Evolutionary conservation across 345 rosid genomes (phyloP), one percentile per base, ranked within the genome.

Genomic region (Stellera chamaejasme): DNA sequence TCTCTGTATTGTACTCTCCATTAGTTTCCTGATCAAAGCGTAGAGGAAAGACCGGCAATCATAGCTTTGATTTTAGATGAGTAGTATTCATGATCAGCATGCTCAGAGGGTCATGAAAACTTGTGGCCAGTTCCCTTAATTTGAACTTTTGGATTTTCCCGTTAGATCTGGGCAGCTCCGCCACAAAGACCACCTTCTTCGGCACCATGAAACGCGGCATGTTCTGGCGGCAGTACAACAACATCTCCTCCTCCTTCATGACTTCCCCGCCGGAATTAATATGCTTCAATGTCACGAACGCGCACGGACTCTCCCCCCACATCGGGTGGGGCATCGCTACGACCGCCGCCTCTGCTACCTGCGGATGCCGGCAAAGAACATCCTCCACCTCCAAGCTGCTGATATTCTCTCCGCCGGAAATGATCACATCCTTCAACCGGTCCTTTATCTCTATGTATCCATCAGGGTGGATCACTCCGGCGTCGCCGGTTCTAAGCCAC

Each of bases 371-470:
- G 62, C 75, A 82, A 10, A 85, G 69, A 25, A 76, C 66, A 5
- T 43, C 57, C 65, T 85, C 93, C 27, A 82, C 48, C 44, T 85
- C 85, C 0, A 80, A 65, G 27, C 82, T 78, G 67, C 85, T 82
- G 5, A 85, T 80, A 61, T 82, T 85, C 59, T 85, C 88, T 0
- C 88, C 93, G 6, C 88, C 87, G 0, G 87, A 81, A 16, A 83
- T 80, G 28, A 83, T 84, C 11, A 84, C 71, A 47, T 84, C 85
- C 55, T 81, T 61, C 1, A 72, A 69, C 52, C 79, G 43, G 60
- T 77, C 82, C 62, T 71, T 77, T 5, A 79, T 70, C 61, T 79
- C 76, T 13, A 75, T 1, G 61, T 79, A 75, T 4, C 80, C 80
- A 15, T 79, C 83, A 0, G 58, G 66, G 62, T 79, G 83, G 11